These are phyloP conservation scores for Arachnomyces sp. DNA, from an alignment of 2,329 filamentous ascomycete species.

Conservation along the genomic window DNA sequence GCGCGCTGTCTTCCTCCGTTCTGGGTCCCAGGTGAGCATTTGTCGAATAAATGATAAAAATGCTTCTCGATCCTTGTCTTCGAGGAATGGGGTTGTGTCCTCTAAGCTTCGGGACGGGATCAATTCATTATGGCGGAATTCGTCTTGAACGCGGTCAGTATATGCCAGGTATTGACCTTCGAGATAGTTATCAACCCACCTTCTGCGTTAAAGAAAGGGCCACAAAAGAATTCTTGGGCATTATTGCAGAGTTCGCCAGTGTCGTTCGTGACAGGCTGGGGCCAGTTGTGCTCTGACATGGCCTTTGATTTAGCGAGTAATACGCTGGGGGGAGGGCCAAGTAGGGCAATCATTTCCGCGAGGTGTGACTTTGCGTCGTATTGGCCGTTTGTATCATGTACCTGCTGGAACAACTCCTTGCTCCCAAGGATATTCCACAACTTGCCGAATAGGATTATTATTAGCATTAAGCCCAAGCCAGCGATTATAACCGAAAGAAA, in stretches of 20 bases:
- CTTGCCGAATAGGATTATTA: background rate
- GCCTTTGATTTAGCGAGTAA: constrained; percentile 18
- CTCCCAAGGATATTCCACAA: constrained; percentile 20
- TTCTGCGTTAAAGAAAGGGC: constrained; percentile 8
- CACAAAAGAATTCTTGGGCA: constrained; percentile 3
- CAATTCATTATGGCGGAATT: constrained; percentile 13
- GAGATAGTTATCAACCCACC: background rate
- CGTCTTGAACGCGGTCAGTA: constrained; percentile 6
- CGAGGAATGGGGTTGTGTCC: constrained; percentile 14
- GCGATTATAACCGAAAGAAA: background rate
- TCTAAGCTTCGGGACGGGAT: constrained; percentile 12
- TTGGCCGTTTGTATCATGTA: constrained; percentile 15
- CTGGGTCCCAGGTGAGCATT: constrained; percentile 23
- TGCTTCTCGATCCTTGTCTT: constrained; percentile 19
- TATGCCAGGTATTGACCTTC: background rate
- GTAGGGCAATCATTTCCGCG: constrained; percentile 26
- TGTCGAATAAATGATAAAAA: constrained; percentile 20
- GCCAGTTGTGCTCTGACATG: constrained; percentile 5
- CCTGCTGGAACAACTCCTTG: constrained; percentile 18
- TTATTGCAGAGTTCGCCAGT: constrained; percentile 6
- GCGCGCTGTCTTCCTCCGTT: constrained; percentile 22
- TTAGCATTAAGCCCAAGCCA: background rate
- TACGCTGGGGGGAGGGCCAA: constrained; percentile 22
- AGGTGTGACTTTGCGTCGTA: constrained; percentile 21
- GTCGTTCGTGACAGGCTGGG: constrained; percentile 2